Evolutionary conservation across 768 basidiomycete species (phyloP), one percentile per base, ranked within the genome.

Genomic region (Naganishia antarctica): DNA sequence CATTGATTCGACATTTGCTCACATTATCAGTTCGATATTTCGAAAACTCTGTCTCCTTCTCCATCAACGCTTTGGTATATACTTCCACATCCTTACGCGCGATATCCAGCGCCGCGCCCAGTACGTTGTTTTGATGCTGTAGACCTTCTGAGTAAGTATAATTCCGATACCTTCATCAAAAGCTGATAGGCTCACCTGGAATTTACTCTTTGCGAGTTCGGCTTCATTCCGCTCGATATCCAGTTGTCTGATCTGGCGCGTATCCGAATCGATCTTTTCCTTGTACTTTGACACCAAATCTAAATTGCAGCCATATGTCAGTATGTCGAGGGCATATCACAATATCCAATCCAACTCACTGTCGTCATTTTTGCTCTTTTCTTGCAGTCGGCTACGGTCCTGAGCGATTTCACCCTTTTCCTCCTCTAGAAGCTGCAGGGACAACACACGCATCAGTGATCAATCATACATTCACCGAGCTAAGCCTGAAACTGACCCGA

Each of bases 211-310:
- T 8, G 61, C 66, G 11, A 50, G 32, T 25, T 63, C 57, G 37
- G 66, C 66, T 57, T 67, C 61, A 26, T 34, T 40, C n/a, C 66
- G 61, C 49, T 67, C 66, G 18, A 53, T 44, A 21, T 67, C 66
- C 29, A 67, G 40, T 26, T 60, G 50, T n/a, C 61, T 50, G n/a
- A 67, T 67, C n/a, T 49, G 60, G 9, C 47, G 25, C 28, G 61
- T 53, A 50, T 67, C 60, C 29, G 48, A 50, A 16, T 57, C 60
- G 18, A 48, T 43, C 11, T 41, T 58, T 50, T 66, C 58, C 28
- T 60, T 59, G 48, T 60, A 58, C 31, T 58, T 58, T n/a, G 25
- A 25, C 6, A 58, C 63, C 12, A 64, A 31, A 43, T 64, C 63
- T 58, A 12, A 26, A 31, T 31, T 32, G 13, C 16, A 9, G 34